Base-by-base conservation (phyloP, 192 early-diverging fungal genomes). In the Oehlia diaphana region DNA sequence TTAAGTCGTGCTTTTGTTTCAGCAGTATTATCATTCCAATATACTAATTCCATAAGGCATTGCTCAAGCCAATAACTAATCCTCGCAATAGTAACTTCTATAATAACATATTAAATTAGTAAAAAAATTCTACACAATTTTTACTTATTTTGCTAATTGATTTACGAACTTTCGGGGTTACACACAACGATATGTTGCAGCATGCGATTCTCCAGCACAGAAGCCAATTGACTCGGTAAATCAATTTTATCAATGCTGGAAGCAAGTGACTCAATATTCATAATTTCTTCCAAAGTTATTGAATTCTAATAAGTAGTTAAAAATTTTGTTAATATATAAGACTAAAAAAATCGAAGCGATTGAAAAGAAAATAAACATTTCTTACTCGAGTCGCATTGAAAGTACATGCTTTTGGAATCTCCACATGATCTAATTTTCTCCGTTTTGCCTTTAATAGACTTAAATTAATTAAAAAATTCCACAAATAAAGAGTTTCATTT, bases 141-240 rank as follows among this genome's bases (percentile, higher is more conserved):
- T 31, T 81, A 49, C 50, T 69, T 50, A 4, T 13, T 66, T 49
- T 47, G 64, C 31, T 31, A 31, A 31, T 31, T 31, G 31, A 31
- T 31, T 76, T 42, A 58, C 69, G 73, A 80, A 83, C 83, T 69
- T 67, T 82, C 73, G 28, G 81, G 79, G 62, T 81, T 80, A 58
- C 80, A 88, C 9, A 83, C 76, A 39, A 88, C 14, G 2, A 91
- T 70, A 82, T 91, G 90, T 77, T 89, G 88, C 2, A 89, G 44
- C 50, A 84, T 76, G 35, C 85, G 82, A 58, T 83, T 85, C 1
- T 89, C 85, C 44, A 88, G 79, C 5, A 87, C 74, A 12, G 85
- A 83, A 31, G 82, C 64, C 21, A 89, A 70, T 76, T 88, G 88
- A 66, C 86, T 83, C 1, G 90, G 87, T 19, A 88, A 78, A 28